These are phyloP conservation scores for Aureobasidium sp. DNA, from an alignment of 2,329 filamentous ascomycete species.

Conservation along the genomic window DNA sequence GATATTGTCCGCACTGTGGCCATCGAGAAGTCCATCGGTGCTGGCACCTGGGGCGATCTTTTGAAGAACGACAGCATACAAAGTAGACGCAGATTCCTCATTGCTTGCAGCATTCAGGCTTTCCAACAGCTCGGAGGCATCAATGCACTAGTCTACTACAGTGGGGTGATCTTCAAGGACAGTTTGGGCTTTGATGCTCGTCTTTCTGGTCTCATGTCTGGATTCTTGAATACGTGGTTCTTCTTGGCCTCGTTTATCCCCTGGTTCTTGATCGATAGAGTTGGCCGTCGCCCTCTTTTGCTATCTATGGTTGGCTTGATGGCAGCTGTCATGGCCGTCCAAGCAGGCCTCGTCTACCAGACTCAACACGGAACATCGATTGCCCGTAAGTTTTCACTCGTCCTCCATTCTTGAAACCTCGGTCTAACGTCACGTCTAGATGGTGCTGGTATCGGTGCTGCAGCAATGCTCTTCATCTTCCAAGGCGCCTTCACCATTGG, in stretches of 20 bases:
- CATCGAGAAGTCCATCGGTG: constrained; percentile 25
- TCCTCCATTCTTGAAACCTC: background rate
- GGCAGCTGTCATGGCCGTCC: constrained; percentile 57
- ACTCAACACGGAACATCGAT: constrained; percentile 22
- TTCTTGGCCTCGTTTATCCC: constrained; percentile 29
- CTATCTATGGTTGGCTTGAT: constrained; percentile 46
- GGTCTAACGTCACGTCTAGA: background rate
- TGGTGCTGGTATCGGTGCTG: constrained; percentile 25
- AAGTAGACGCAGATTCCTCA: constrained; percentile 21
- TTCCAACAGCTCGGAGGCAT: constrained; percentile 25
- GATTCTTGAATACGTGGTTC: constrained; percentile 31
- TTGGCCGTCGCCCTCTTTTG: constrained; percentile 40
- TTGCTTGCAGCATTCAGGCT: constrained; percentile 23
- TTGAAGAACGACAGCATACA: constrained; percentile 23
- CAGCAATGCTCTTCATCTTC: constrained; percentile 53
- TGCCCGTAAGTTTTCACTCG: constrained; percentile 10
- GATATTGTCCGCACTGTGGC: constrained; percentile 23
- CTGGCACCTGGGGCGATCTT: constrained; percentile 27
- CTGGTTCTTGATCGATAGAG: constrained; percentile 47
- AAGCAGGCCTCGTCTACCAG: constrained; percentile 34
- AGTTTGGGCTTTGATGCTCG: constrained; percentile 20
- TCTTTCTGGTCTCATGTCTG: constrained; percentile 24
- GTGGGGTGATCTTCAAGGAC: constrained; percentile 22
- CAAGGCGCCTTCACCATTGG: constrained; percentile 53
- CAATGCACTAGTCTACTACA: constrained; percentile 25